These are phyloP conservation scores for Neopestalotiopsis sp. DNA, from an alignment of 2,329 filamentous ascomycete genomes.

Conservation along the genomic window DNA sequence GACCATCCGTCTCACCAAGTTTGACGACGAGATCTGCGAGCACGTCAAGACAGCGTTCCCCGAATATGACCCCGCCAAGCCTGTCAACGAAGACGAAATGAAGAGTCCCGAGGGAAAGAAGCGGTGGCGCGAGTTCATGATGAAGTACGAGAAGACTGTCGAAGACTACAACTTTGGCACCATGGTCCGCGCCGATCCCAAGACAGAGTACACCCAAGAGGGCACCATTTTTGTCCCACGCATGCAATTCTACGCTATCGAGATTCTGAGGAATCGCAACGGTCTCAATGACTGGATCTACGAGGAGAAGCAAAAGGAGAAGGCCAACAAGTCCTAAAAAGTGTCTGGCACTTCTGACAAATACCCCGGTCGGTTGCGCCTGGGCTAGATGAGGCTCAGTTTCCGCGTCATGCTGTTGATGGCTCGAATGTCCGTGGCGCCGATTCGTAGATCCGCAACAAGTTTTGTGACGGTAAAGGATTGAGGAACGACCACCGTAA, in stretches of 20 bases:
- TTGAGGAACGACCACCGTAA: too few relatives aligned
- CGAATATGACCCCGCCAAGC: constrained; percentile 82
- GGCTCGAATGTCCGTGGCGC: too few relatives aligned
- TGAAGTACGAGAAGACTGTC: constrained; percentile 90
- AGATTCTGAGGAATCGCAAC: constrained; percentile 79
- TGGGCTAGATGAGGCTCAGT: too few relatives aligned
- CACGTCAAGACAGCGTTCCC: constrained; percentile 89
- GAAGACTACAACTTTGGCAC: constrained; percentile 98
- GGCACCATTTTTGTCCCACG: constrained; percentile 80
- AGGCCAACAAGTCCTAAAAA: constrained; percentile 41
- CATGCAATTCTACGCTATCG: constrained; percentile 85
- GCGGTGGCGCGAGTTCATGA: constrained; percentile 93
- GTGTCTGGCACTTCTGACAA: background rate
- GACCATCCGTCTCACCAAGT: constrained; percentile 86
- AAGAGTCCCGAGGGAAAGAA: constrained; percentile 97
- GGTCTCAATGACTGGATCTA: constrained; percentile 98
- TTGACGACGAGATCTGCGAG: constrained; percentile 93
- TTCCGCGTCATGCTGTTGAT: too few relatives aligned
- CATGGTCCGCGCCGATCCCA: constrained; percentile 80
- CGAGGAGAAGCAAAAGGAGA: constrained; percentile 74
- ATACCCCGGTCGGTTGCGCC: background rate
- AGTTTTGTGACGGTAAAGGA: too few relatives aligned
- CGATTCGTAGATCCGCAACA: too few relatives aligned
- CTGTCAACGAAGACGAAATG: constrained; percentile 91
- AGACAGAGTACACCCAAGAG: constrained; percentile 83